Evolutionary conservation across 352 stramenopile genomes (phyloP).

Genomic region (Pythium rishiriense): DNA sequence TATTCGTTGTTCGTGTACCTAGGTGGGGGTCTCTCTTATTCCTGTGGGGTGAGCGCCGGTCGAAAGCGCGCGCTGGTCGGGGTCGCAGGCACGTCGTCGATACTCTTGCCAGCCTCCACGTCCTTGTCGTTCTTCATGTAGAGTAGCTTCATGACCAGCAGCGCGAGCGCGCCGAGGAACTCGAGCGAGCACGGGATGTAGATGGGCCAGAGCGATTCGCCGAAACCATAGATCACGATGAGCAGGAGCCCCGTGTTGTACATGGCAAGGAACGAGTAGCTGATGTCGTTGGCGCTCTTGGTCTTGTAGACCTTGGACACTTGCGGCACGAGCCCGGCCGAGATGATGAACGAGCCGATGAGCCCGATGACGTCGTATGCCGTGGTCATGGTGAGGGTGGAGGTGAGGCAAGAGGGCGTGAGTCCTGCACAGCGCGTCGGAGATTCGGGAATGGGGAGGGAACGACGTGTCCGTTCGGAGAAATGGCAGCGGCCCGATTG

Average conservation of each 20-base stretch:
- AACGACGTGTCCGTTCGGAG: slow-evolving; percentile 2
- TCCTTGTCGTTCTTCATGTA: slow-evolving; percentile 22
- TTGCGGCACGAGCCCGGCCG: slow-evolving; percentile 54
- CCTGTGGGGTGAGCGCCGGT: background rate
- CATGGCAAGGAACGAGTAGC: slow-evolving; percentile 44
- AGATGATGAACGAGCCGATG: slow-evolving; percentile 61
- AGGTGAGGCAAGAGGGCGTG: too few relatives aligned
- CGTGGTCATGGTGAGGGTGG: slow-evolving; percentile 14
- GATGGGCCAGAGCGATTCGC: slow-evolving; percentile 53
- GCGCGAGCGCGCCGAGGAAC: slow-evolving; percentile 33
- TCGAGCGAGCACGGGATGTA: slow-evolving; percentile 56
- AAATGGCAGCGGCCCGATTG: background rate
- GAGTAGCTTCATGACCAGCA: slow-evolving; percentile 51
- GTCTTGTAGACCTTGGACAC: slow-evolving; percentile 62
- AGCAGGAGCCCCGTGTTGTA: slow-evolving; percentile 43
- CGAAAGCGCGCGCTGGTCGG: background rate
- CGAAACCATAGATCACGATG: slow-evolving; percentile 48
- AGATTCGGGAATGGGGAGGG: background rate
- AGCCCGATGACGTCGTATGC: slow-evolving; percentile 55
- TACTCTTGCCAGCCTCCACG: background rate
- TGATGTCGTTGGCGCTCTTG: slow-evolving; percentile 64
- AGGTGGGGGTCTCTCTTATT: background rate
- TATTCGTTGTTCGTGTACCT: background rate
- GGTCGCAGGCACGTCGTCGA: background rate
- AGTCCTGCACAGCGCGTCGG: background rate